Percentiles rank a stretch among this genome's conserved stretches.
Conservation (phyloP, 2,329 filamentous ascomycete species). For the Fusarium xyrophilum region DNA sequence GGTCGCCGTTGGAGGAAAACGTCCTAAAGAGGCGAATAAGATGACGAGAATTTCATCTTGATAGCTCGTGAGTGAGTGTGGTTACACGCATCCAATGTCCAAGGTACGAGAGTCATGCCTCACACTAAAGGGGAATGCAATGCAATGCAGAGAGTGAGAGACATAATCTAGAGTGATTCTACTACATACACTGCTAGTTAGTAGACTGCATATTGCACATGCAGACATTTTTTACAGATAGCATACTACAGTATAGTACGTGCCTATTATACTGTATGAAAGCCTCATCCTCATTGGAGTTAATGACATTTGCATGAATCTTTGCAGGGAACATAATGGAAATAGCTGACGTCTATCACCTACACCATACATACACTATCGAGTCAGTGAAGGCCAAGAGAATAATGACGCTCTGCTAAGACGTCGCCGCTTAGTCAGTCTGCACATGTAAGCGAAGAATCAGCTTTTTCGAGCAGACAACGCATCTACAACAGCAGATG, state of each 20-base stretch:
- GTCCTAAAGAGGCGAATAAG: not conserved
- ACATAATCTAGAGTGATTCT: not conserved
- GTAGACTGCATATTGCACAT: not conserved
- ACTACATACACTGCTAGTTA: not conserved
- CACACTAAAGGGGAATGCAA: not conserved
- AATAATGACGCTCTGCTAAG: not conserved
- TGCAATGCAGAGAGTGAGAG: not conserved
- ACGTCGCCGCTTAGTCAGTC: not conserved
- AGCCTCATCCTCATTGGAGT: not conserved
- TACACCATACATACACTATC: not conserved
- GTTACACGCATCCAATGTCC: slow-evolving; percentile 22
- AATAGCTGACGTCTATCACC: not conserved
- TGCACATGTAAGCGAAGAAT: not conserved
- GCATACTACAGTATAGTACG: not conserved
- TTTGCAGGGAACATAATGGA: not conserved
- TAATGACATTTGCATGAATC: not conserved
- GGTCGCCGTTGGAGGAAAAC: not conserved
- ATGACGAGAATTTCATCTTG: not conserved
- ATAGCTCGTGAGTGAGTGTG: not conserved
- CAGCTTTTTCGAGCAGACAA: not conserved
- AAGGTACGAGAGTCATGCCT: slow-evolving; percentile 10
- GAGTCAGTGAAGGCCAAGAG: not conserved
- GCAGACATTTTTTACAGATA: not conserved
- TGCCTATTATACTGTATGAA: not conserved
- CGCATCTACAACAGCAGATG: not conserved